Evolutionary conservation across 148 eudicot species (phyloP).

Genomic region (Rheum nobile): DNA sequence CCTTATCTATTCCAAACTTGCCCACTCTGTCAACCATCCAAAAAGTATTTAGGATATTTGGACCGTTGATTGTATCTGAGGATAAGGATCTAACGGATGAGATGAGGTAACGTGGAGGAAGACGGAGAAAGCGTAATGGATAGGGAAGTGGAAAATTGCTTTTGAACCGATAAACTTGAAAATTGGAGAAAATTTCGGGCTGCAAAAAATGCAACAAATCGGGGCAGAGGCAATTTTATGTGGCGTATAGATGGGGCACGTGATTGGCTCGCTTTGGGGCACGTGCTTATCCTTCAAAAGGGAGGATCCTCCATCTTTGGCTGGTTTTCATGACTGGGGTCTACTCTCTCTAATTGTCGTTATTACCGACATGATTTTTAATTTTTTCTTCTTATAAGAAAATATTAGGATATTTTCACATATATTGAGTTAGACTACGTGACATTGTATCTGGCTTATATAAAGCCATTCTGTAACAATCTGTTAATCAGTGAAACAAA

Average conservation of each 20-base stretch:
- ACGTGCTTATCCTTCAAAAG: background rate
- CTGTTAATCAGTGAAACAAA: too few relatives aligned
- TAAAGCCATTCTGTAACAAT: too few relatives aligned
- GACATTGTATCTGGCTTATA: too few relatives aligned
- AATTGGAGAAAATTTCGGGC: constrained; percentile 1
- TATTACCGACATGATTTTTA: background rate
- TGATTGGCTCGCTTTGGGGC: constrained; percentile 9
- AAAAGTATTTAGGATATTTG: background rate
- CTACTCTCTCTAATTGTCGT: background rate
- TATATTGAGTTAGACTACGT: too few relatives aligned
- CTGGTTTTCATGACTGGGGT: background rate
- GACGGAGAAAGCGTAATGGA: constrained; percentile 1
- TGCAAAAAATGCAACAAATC: background rate
- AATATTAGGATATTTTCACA: too few relatives aligned
- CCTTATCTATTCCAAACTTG: background rate
- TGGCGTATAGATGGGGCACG: constrained; percentile 7
- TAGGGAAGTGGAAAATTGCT: background rate
- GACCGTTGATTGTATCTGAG: background rate
- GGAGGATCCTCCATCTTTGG: background rate
- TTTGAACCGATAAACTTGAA: constrained; percentile 4
- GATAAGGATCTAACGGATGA: background rate
- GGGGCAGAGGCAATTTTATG: constrained; percentile 1
- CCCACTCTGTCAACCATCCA: background rate
- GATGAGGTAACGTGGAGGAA: background rate
- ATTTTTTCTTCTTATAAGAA: too few relatives aligned